Evolutionary conservation across 495 filamentous ascomycete genomes (phyloP).

Genomic region (Penicillium taxi): DNA sequence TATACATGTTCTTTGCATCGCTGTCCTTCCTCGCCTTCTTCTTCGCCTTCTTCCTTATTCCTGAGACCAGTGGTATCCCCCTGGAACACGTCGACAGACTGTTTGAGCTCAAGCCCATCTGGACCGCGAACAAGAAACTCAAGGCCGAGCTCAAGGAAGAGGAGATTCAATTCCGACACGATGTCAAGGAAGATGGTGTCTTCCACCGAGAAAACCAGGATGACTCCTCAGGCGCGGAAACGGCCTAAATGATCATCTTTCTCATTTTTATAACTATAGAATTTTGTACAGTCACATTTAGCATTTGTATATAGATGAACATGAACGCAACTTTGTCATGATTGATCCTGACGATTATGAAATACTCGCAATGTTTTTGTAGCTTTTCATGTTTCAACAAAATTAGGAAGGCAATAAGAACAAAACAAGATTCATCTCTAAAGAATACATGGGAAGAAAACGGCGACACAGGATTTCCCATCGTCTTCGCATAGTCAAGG

Average conservation of each 20-base stretch:
- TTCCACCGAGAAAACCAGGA: conserved; percentile 10
- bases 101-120: conserved; percentile 50
- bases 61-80: conserved; percentile 56
- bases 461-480: background rate
- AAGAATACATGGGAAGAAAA: background rate
- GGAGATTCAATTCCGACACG: conserved; percentile 46
- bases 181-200: conserved; percentile 19
- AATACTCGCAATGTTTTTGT: too few species aligned
- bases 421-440: too few species aligned
- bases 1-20: conserved; percentile 72
- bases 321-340: too few species aligned
- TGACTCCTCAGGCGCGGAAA: background rate
- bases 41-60: conserved; percentile 61
- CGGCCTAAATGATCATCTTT: background rate
- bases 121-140: conserved; percentile 45
- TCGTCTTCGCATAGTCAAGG: too few species aligned
- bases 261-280: too few species aligned
- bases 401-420: too few species aligned
- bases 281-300: too few species aligned
- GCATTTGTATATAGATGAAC: too few species aligned
- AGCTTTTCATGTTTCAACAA: too few species aligned
- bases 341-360: too few species aligned
- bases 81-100: conserved; percentile 48
- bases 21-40: conserved; percentile 59
- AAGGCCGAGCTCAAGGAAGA: conserved; percentile 42